A percentile compares a stretch with the other conserved stretches of the same genome.
These are phyloP conservation scores for Dissophora globulifera DNA, from an alignment of 192 early-diverging fungal genomes.

Conservation along the genomic window DNA sequence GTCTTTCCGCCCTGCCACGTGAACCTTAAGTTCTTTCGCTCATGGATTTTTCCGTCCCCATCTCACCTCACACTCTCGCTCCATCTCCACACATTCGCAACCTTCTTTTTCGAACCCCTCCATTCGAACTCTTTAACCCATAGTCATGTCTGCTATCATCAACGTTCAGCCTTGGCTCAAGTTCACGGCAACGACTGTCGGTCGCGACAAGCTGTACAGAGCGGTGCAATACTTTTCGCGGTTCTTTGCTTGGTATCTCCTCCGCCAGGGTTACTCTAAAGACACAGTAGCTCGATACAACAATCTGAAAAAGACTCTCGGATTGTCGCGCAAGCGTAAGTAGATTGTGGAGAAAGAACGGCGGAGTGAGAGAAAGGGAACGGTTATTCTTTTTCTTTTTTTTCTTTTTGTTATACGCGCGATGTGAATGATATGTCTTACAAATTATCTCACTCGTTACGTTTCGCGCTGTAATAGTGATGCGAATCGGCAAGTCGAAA, in stretches of 20 bases:
- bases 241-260: slow-evolving; percentile 76
- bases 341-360: too few species aligned
- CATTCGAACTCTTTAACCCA: too few species aligned
- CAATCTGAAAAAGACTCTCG: slow-evolving; percentile 69
- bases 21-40: too few species aligned
- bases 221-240: slow-evolving; percentile 89
- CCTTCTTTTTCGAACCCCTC: too few species aligned
- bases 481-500: slow-evolving; percentile 30
- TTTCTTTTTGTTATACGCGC: background rate
- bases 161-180: slow-evolving; percentile 57
- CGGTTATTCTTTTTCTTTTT: background rate
- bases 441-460: too few species aligned
- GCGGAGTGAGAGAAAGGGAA: too few species aligned
- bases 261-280: slow-evolving; percentile 64
- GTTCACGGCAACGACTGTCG: slow-evolving; percentile 70
- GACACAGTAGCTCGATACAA: slow-evolving; percentile 67
- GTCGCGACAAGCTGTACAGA: slow-evolving; percentile 82
- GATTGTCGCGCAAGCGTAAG: slow-evolving; percentile 73
- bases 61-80: too few species aligned
- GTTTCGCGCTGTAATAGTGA: too few species aligned
- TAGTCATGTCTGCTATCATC: slow-evolving; percentile 36
- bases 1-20: too few species aligned
- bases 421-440: too few species aligned
- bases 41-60: too few species aligned
- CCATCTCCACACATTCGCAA: too few species aligned